phyloP scores from a whole-genome alignment of 257 asterid species.

The Rehmannia glutinosa region DNA sequence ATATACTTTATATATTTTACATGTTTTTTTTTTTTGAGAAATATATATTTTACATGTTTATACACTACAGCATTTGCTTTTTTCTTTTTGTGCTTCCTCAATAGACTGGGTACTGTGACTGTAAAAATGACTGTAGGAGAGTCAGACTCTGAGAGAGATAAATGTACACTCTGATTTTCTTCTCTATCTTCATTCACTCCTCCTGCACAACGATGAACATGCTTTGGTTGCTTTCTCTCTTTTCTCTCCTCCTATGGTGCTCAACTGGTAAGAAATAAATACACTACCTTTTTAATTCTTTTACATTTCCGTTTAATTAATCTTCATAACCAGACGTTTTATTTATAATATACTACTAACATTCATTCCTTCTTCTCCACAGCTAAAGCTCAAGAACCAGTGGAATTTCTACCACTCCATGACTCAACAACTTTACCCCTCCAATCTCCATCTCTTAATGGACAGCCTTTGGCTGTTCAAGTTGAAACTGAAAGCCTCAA shows the following conservation, averaged over 20 bases:
- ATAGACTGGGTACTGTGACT: too few relatives aligned
- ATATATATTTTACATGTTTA: too few relatives aligned
- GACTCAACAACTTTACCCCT: slow-evolving; percentile 27
- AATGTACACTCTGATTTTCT: too few relatives aligned
- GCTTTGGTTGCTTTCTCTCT: slow-evolving; percentile 10
- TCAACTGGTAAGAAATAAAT: slow-evolving; percentile 29
- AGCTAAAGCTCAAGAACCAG: slow-evolving; percentile 50
- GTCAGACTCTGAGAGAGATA: too few relatives aligned
- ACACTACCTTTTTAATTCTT: neutral
- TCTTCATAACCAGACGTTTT: too few relatives aligned
- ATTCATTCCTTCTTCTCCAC: slow-evolving; percentile 13
- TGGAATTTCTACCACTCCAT: slow-evolving; percentile 32
- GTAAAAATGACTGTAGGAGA: too few relatives aligned
- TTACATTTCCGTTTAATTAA: too few relatives aligned
- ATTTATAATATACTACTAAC: neutral
- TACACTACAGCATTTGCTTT: too few relatives aligned
- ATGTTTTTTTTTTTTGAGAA: too few relatives aligned
- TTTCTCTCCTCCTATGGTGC: slow-evolving; percentile 18
- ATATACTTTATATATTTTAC: too few relatives aligned
- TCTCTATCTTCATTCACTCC: slow-evolving; percentile 11
- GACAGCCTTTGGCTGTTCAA: slow-evolving; percentile 36
- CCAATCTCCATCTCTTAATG: slow-evolving; percentile 19
- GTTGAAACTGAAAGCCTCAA: slow-evolving; percentile 42
- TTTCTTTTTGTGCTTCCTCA: too few relatives aligned
- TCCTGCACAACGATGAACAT: slow-evolving; percentile 12